Conservation (phyloP, 768 basidiomycete species). For the Boletellus ananas region DNA sequence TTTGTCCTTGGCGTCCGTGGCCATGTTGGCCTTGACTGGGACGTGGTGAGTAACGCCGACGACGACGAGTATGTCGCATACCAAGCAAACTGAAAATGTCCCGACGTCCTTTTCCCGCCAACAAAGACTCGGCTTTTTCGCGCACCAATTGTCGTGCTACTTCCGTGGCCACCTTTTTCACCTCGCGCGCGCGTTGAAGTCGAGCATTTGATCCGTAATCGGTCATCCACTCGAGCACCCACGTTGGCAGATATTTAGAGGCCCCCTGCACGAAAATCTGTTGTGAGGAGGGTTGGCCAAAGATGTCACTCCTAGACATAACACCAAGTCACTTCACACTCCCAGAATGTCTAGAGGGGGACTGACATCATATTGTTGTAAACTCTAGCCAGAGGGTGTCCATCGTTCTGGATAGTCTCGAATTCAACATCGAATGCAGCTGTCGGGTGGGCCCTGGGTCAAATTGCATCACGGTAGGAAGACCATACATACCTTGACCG, state of each 20-base stretch:
- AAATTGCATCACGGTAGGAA: too few species aligned
- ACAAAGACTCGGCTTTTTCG: slow-evolving; percentile 14
- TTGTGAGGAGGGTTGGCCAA: slow-evolving; percentile 13
- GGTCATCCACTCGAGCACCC: slow-evolving; percentile 33
- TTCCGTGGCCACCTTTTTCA: neutral
- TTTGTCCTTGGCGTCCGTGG: slow-evolving; percentile 21
- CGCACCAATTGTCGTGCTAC: slow-evolving; percentile 17
- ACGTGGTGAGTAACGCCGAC: neutral
- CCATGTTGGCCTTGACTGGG: slow-evolving; percentile 30
- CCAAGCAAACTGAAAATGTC: slow-evolving; percentile 38
- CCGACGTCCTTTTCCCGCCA: slow-evolving; percentile 15
- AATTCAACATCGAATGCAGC: slow-evolving; percentile 53
- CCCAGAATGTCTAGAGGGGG: neutral
- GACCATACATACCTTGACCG: slow-evolving; percentile 41
- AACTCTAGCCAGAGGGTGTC: slow-evolving; percentile 7
- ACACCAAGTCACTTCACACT: slow-evolving; percentile 7
- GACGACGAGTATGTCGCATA: slow-evolving; percentile 17
- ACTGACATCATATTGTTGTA: slow-evolving; percentile 15
- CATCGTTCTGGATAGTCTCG: slow-evolving; percentile 4
- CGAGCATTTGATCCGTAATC: slow-evolving; percentile 25
- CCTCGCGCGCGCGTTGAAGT: slow-evolving; percentile 18
- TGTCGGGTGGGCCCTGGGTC: slow-evolving; percentile 3
- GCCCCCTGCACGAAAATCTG: slow-evolving; percentile 16
- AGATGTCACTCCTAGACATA: slow-evolving; percentile 17
- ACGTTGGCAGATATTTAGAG: slow-evolving; percentile 12